Evolutionary conservation across 1,139 yeast genomes (phyloP).

Genomic region (Sugiyamaella pinicola): DNA sequence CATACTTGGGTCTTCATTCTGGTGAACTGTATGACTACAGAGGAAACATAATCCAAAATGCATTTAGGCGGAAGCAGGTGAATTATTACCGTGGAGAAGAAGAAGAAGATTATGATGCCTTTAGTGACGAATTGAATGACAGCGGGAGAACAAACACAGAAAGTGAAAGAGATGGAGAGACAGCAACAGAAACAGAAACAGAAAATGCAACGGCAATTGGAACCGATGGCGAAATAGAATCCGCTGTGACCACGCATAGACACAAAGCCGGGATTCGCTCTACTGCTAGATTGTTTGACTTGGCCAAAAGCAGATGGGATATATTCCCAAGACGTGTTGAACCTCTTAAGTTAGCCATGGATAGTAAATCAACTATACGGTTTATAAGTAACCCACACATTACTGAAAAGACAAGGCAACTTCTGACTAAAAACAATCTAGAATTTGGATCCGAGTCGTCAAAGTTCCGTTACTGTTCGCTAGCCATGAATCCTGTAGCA

Average conservation of each 20-base stretch:
- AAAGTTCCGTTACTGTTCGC: not conserved
- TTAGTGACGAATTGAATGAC: slow-evolving; percentile 3
- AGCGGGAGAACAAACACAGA: not conserved
- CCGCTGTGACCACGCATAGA: not conserved
- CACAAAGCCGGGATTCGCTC: not conserved
- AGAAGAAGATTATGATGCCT: slow-evolving; percentile 7
- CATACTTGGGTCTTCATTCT: slow-evolving; percentile 10
- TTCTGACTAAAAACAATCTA: slow-evolving; percentile 16
- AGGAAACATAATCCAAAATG: slow-evolving; percentile 18
- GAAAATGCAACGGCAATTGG: not conserved
- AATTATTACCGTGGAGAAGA: not conserved
- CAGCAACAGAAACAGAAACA: not conserved
- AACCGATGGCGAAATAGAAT: not conserved
- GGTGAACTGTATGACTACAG: slow-evolving; percentile 7
- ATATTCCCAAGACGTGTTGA: slow-evolving; percentile 25
- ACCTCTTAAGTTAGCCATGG: slow-evolving; percentile 22
- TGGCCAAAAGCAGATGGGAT: slow-evolving; percentile 25
- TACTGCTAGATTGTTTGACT: slow-evolving; percentile 15
- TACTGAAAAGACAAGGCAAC: slow-evolving; percentile 15
- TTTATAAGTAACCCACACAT: slow-evolving; percentile 15
- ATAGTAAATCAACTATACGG: slow-evolving; percentile 17
- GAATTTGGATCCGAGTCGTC: not conserved
- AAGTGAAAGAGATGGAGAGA: not conserved
- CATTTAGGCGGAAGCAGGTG: not conserved
- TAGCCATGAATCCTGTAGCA: not conserved